These are phyloP conservation scores for Aureobasidium sp. DNA, from an alignment of 2,329 filamentous ascomycete species.

Conservation along the genomic window DNA sequence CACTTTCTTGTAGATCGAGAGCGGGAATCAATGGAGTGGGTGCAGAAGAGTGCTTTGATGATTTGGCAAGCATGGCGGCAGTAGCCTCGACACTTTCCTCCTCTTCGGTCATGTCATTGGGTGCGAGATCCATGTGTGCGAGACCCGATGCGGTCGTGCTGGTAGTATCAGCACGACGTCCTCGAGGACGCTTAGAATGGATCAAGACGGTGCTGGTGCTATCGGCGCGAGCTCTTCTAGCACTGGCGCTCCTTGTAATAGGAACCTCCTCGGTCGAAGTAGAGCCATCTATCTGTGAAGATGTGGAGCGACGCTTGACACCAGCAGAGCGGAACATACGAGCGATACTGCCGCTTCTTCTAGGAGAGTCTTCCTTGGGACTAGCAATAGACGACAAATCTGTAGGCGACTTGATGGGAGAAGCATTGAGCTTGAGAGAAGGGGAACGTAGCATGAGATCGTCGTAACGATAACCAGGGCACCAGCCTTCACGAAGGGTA, in stretches of 20 bases:
- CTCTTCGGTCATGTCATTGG: neutral
- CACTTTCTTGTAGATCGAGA: neutral
- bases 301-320: conserved; percentile 5
- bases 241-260: conserved; percentile 5
- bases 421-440: conserved; percentile 12
- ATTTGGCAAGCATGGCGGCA: conserved; percentile 3
- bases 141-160: neutral
- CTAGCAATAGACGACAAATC: neutral
- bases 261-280: neutral
- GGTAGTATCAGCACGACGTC: conserved; percentile 3
- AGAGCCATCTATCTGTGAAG: neutral
- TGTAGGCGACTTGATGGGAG: conserved; percentile 2
- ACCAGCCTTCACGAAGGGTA: conserved; percentile 51
- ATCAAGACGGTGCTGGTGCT: conserved; percentile 14
- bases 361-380: neutral
- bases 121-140: neutral
- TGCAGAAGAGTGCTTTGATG: conserved; percentile 4
- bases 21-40: neutral
- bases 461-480: conserved; percentile 32
- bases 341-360: conserved; percentile 13
- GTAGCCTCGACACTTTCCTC: conserved; percentile 5
- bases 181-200: conserved; percentile 2
- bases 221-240: conserved; percentile 12
- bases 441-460: conserved; percentile 17
- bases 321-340: conserved; percentile 11